Evolutionary conservation across 2,329 filamentous ascomycete species (phyloP), one percentile per base, ranked within the genome.

Genomic region (Ascochyta rabiei): DNA sequence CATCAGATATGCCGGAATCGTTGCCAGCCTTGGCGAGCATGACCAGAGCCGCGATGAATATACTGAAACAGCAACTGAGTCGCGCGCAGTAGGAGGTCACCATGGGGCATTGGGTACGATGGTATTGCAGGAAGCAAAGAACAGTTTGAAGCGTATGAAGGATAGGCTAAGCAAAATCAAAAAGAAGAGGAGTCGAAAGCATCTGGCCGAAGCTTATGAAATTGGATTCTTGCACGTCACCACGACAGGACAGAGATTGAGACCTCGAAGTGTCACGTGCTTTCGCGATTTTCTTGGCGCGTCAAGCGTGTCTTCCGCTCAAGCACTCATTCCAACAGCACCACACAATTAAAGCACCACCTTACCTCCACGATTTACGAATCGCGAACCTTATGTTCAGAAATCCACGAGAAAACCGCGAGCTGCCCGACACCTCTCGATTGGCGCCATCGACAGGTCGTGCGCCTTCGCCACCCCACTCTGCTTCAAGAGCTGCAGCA

Each of bases 381-480:
- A 4, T 30, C n/a, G 30, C 48, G 31, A 42, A 8, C 21, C 38
- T 18, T 39, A 84, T 84, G 82, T 84, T 85, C 59, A 78, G 82
- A 51, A 84, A 82, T 43, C 81, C 82, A 41, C 76, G 82, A 70
- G 78, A 83, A 54, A 79, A 80, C 55, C 66, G 64, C 28, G 54
- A 66, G 35, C 65, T 71, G 26, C 59, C 72, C n/a, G 65, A 70
- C 23, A 63, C 70, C 40, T 68, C 68, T 16, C 69, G 70, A 57
- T 39, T 77, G 23, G 64, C 73, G 38, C 80, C 80, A 6, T 82
- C 80, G 0, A 78, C 76, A 52, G 82, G 82, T 39, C 78, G 82
- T 53, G 71, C 81, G 26, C 82, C 82, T 37, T 84, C 81, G 67
- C 82, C 83, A 73, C 78, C 79, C 51, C 61, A 49, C 70, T 58